Evolutionary conservation across 2,329 filamentous ascomycete species (phyloP).

Genomic region (Sarocladiaceae sp.): DNA sequence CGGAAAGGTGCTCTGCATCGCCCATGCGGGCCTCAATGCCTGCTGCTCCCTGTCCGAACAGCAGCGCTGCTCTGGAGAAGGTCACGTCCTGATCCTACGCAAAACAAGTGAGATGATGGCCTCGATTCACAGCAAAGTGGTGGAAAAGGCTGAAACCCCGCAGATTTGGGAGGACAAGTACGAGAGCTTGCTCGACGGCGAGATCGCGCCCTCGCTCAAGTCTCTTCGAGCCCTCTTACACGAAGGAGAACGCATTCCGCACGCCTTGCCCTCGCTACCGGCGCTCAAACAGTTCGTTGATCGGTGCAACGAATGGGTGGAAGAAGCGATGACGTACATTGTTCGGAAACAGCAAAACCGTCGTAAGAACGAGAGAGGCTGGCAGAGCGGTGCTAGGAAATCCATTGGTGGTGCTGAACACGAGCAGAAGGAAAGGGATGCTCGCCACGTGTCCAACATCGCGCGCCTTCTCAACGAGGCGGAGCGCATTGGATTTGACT

Average conservation of each 20-base stretch:
- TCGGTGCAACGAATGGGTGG: slow-evolving; percentile 94
- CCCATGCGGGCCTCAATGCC: slow-evolving; percentile 72
- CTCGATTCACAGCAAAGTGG: slow-evolving; percentile 64
- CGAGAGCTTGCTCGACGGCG: slow-evolving; percentile 75
- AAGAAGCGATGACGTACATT: slow-evolving; percentile 93
- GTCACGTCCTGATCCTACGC: slow-evolving; percentile 72
- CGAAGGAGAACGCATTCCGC: slow-evolving; percentile 95
- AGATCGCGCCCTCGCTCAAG: slow-evolving; percentile 79
- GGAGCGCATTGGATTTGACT: slow-evolving; percentile 85
- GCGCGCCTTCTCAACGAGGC: slow-evolving; percentile 77
- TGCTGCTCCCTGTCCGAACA: slow-evolving; percentile 68
- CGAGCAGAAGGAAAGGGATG: slow-evolving; percentile 78
- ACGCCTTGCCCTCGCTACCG: slow-evolving; percentile 74
- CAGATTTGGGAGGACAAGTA: slow-evolving; percentile 90
- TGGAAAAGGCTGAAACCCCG: slow-evolving; percentile 79
- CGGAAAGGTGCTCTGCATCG: slow-evolving; percentile 74
- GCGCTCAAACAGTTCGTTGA: slow-evolving; percentile 86
- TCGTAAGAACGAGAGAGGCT: slow-evolving; percentile 86
- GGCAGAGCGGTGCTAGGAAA: slow-evolving; percentile 68
- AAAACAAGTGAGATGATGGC: slow-evolving; percentile 66
- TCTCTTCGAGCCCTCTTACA: slow-evolving; percentile 73
- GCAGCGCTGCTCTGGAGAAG: slow-evolving; percentile 60
- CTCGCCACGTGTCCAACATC: slow-evolving; percentile 84
- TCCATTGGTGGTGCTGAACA: slow-evolving; percentile 46
- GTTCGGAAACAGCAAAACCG: slow-evolving; percentile 96